phyloP scores from a whole-genome alignment of 495 filamentous ascomycete genomes.

The Xylaria palmicola region DNA sequence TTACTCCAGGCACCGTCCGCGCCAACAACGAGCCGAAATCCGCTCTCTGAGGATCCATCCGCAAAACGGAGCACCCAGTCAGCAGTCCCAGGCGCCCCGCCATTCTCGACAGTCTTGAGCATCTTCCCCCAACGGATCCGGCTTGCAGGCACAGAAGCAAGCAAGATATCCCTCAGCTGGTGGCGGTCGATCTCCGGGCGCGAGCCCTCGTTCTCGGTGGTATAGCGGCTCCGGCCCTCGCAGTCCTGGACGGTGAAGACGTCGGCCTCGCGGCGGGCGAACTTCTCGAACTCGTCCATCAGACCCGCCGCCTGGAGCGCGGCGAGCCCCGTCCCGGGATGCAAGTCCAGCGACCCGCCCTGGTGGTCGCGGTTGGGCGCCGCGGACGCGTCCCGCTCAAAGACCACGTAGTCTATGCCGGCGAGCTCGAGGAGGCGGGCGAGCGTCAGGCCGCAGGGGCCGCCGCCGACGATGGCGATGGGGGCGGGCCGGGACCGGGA shows the following conservation, averaged over 20 bases:
- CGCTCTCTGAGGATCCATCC: constrained; percentile 24
- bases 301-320: constrained; percentile 50
- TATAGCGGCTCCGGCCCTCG: not conserved
- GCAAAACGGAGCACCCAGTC: constrained; percentile 25
- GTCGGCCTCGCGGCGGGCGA: constrained; percentile 37
- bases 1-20: constrained; percentile 39
- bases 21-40: constrained; percentile 34
- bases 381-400: constrained; percentile 33
- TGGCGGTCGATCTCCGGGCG: constrained; percentile 42
- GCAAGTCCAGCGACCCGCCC: constrained; percentile 53
- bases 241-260: constrained; percentile 13
- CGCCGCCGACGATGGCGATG: constrained; percentile 56
- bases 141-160: constrained; percentile 37
- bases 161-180: constrained; percentile 43
- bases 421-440: constrained; percentile 47
- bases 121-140: constrained; percentile 30
- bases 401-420: constrained; percentile 46
- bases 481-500: not conserved
- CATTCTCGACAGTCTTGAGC: constrained; percentile 1
- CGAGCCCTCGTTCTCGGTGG: not conserved
- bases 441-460: constrained; percentile 54
- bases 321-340: constrained; percentile 40
- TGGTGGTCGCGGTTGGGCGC: constrained; percentile 32
- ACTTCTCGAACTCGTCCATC: constrained; percentile 34
- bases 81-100: not conserved